A percentile compares a stretch with the other conserved stretches of the same genome.
These are phyloP conservation scores for Stachybotrys chlorohalonatus DNA, from an alignment of 2,329 filamentous ascomycete genomes.

Conservation along the genomic window DNA sequence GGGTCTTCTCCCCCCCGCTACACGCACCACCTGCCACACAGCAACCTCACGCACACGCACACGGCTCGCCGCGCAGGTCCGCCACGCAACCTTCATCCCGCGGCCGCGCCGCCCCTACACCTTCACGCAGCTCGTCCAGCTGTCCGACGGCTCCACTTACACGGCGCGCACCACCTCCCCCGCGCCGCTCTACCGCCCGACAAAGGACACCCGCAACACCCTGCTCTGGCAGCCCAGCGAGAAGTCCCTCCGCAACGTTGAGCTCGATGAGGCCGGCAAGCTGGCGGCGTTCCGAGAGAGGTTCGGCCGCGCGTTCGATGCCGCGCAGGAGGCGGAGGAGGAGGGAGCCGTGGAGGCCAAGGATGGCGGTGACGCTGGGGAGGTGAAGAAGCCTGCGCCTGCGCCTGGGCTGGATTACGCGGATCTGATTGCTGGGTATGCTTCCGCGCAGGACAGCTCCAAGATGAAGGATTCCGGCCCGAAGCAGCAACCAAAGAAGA, in stretches of 20 bases:
- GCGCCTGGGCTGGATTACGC: conserved; percentile 23
- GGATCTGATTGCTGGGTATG: conserved; percentile 45
- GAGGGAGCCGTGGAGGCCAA: conserved; percentile 18
- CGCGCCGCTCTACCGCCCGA: conserved; percentile 44
- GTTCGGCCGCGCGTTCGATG: conserved; percentile 81
- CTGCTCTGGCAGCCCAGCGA: conserved; percentile 84
- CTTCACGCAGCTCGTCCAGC: conserved; percentile 92
- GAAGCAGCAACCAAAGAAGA: conserved; percentile 37
- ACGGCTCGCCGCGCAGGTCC: conserved; percentile 45
- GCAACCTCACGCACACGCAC: conserved; percentile 13
- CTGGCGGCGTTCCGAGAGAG: conserved; percentile 76
- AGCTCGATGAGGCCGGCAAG: conserved; percentile 89
- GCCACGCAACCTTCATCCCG: conserved; percentile 75
- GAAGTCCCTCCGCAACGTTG: conserved; percentile 73
- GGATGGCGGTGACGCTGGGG: conserved; percentile 1
- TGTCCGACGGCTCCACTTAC: conserved; percentile 84
- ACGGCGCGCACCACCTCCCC: conserved; percentile 72
- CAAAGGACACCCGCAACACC: conserved; percentile 84
- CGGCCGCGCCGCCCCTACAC: conserved; percentile 90
- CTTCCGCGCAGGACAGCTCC: conserved; percentile 23
- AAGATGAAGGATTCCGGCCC: conserved; percentile 24
- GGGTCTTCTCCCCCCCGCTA: conserved; percentile 14
- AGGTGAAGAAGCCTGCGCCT: not conserved
- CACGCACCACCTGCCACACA: conserved; percentile 15
- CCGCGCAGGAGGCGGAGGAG: conserved; percentile 21